phyloP scores from a whole-genome alignment of 495 filamentous ascomycete genomes.

The Penicillium roqueforti region DNA sequence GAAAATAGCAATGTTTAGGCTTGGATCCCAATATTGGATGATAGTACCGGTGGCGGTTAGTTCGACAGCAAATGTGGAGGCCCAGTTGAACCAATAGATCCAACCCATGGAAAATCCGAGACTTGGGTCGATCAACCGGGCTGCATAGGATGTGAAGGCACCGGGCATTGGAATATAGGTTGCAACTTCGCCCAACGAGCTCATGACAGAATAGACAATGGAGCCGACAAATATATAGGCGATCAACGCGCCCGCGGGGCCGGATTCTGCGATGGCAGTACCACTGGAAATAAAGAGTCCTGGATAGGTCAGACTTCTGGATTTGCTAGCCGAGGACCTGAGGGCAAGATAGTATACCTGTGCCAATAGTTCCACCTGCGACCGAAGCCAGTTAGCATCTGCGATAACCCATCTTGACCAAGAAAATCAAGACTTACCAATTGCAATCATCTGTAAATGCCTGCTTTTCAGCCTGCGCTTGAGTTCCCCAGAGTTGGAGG shows the following conservation, averaged over 20 bases:
- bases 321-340: background rate
- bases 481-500: constrained; percentile 20
- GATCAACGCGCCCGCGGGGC: constrained; percentile 60
- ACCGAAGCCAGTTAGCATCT: constrained; percentile 52
- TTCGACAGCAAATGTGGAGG: constrained; percentile 64
- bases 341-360: constrained; percentile 36
- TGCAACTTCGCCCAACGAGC: constrained; percentile 60
- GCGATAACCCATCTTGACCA: constrained; percentile 25
- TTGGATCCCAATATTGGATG: constrained; percentile 63
- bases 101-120: constrained; percentile 72
- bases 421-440: constrained; percentile 47
- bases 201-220: constrained; percentile 52
- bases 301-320: constrained; percentile 7
- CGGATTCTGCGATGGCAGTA: constrained; percentile 55
- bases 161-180: constrained; percentile 69
- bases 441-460: constrained; percentile 65
- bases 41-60: constrained; percentile 64
- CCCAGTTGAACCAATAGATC: constrained; percentile 57
- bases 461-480: constrained; percentile 60
- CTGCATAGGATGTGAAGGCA: constrained; percentile 64
- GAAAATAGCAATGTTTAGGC: constrained; percentile 56
- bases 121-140: constrained; percentile 62
- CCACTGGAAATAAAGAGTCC: constrained; percentile 66
- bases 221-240: constrained; percentile 57
- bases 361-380: constrained; percentile 69